Conservation (phyloP, 805 yeast genomes). For the Metschnikowia amazonensis region DNA sequence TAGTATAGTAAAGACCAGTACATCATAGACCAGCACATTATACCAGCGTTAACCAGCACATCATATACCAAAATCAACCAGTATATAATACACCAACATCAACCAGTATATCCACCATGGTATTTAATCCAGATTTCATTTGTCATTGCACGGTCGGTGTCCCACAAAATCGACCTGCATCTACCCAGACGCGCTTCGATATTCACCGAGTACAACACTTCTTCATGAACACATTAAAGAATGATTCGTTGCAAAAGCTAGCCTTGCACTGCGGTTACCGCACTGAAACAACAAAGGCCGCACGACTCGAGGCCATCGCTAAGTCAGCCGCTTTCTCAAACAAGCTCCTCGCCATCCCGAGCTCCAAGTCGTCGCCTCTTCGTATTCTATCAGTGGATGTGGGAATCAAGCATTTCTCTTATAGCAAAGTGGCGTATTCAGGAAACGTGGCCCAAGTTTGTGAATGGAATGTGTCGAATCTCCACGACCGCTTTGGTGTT, state of each 20-base stretch:
- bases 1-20: too few species aligned
- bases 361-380: conserved; percentile 8
- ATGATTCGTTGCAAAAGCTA: conserved; percentile 13
- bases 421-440: conserved; percentile 24
- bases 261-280: conserved; percentile 25
- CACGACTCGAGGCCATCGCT: conserved; percentile 13
- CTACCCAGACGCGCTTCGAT: background rate
- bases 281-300: conserved; percentile 17
- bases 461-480: conserved; percentile 28
- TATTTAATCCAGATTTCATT: too few species aligned
- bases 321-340: conserved; percentile 9
- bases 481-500: conserved; percentile 21
- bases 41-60: too few species aligned
- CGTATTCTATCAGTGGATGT: conserved; percentile 33
- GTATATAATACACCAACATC: too few species aligned
- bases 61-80: too few species aligned
- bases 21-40: too few species aligned
- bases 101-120: too few species aligned
- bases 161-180: background rate
- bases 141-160: too few species aligned
- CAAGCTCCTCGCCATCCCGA: conserved; percentile 7
- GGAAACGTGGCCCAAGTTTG: conserved; percentile 2
- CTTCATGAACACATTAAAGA: conserved; percentile 12
- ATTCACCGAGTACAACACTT: background rate
- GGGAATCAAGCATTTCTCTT: conserved; percentile 41